A percentile compares a stretch with the other conserved stretches of the same genome.
Evolutionary conservation across 2,329 filamentous ascomycete genomes (phyloP).

Genomic region (Neophaeococcomyces mojaviensis): DNA sequence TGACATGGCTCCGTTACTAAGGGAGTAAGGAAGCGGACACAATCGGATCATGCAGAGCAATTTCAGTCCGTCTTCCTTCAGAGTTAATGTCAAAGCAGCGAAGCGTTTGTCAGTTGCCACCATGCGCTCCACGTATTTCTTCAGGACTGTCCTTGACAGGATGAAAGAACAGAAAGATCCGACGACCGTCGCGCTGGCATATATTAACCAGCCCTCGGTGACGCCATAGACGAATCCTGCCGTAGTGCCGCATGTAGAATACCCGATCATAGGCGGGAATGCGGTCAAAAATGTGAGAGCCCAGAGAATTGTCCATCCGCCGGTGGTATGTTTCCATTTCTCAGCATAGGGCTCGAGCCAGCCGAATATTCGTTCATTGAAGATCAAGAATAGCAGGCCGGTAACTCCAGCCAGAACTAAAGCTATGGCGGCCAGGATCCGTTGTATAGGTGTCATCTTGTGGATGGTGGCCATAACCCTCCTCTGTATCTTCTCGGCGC

Average conservation of each 20-base stretch:
- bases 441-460: slow-evolving; percentile 49
- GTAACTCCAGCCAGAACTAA: slow-evolving; percentile 47
- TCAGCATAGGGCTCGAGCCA: slow-evolving; percentile 65
- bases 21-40: slow-evolving; percentile 84
- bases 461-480: slow-evolving; percentile 30
- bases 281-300: slow-evolving; percentile 65
- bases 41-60: slow-evolving; percentile 86
- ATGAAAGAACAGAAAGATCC: slow-evolving; percentile 76
- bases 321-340: slow-evolving; percentile 65
- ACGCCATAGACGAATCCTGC: slow-evolving; percentile 66
- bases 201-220: slow-evolving; percentile 72
- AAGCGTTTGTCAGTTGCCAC: slow-evolving; percentile 81
- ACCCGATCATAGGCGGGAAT: slow-evolving; percentile 83
- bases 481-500: slow-evolving; percentile 29
- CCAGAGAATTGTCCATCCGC: slow-evolving; percentile 71
- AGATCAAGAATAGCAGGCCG: slow-evolving; percentile 63
- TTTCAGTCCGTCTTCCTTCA: slow-evolving; percentile 83
- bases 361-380: slow-evolving; percentile 71
- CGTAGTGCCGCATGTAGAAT: slow-evolving; percentile 67
- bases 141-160: slow-evolving; percentile 69
- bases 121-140: slow-evolving; percentile 68
- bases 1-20: slow-evolving; percentile 89
- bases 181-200: slow-evolving; percentile 66
- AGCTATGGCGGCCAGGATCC: slow-evolving; percentile 48
- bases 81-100: slow-evolving; percentile 74